Base-by-base conservation (phyloP, 495 filamentous ascomycete genomes). In the Ramalina intermedia region DNA sequence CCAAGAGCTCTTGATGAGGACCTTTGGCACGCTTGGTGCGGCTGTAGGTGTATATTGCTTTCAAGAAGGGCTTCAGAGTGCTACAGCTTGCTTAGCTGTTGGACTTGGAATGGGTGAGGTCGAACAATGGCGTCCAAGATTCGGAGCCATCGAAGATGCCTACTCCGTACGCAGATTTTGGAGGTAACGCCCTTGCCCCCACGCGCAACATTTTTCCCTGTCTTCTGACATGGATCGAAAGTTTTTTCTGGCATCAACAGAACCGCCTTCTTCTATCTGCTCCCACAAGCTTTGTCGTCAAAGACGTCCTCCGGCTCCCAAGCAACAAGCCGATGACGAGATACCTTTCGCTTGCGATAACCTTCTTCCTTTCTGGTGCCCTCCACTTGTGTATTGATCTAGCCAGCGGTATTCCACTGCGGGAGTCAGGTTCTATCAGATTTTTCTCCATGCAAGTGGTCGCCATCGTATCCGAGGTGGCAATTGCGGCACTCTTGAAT, bases 191-290 rank as follows among this genome's bases (percentile, higher is more conserved):
- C 35, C 7, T 41, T 43, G 5, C 44, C 27, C 8, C 3, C 26
- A 4, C 26, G 4, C 26, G 8, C 4, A 27, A 27, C 3, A 27
- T 27, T 27, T 8, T 27, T 40, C 13, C 6, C 20, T n/a, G 16
- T 21, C 17, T 38, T 41, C 43, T 21, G 23, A 29, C 21, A 17
- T 26, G 13, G 37, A 29, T 43, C 24, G 39, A 56, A 45, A 68
- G 66, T 3, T 62, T 57, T 43, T 69, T 66, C 54, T 71, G 68
- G 68, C 66, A 71, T 47, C 62, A 66, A 43, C 53, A 60, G 26
- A 36, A 66, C 14, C 63, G 64, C 21, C 50, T 58, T 44, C 57
- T 57, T 6, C 50, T 68, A 26, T 60, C 60, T 0, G 51, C 50
- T 12, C 23, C 55, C 1, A 55, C 63, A 40, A 60, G 55, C 16